Percentiles rank a stretch among this genome's conserved stretches.
Conservation (phyloP, 2,329 filamentous ascomycete genomes). For the Claviceps monticola region DNA sequence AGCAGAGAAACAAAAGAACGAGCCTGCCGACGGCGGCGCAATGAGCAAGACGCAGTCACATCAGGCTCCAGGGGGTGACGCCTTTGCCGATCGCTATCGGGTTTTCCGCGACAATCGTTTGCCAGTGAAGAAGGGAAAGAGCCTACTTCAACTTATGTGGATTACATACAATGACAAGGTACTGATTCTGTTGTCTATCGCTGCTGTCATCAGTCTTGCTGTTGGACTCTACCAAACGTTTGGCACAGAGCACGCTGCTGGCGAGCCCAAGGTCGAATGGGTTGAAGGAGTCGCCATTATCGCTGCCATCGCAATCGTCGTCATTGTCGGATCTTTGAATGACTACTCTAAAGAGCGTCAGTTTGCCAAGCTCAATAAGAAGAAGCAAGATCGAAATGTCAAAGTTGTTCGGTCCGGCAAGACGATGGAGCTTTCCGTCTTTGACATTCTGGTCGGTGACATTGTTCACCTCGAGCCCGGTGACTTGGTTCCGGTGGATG, state of each 20-base stretch:
- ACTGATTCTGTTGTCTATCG: conserved; percentile 55
- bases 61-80: conserved; percentile 13
- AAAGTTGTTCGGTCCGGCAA: conserved; percentile 60
- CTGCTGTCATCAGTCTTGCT: conserved; percentile 58
- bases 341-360: conserved; percentile 72
- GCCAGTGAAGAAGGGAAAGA: conserved; percentile 63
- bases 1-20: conserved; percentile 19
- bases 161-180: conserved; percentile 79
- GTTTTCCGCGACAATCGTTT: conserved; percentile 60
- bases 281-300: conserved; percentile 73
- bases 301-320: conserved; percentile 64
- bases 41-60: conserved; percentile 3
- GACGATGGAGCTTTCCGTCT: conserved; percentile 55
- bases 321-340: conserved; percentile 62
- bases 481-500: conserved; percentile 61
- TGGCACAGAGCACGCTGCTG: conserved; percentile 37
- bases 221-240: conserved; percentile 66
- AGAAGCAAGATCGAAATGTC: conserved; percentile 62
- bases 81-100: conserved; percentile 51
- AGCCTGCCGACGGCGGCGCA: conserved; percentile 10
- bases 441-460: conserved; percentile 56
- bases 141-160: conserved; percentile 60
- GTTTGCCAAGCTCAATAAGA: conserved; percentile 65
- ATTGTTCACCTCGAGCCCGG: conserved; percentile 61
- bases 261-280: conserved; percentile 54